Evolutionary conservation across 768 basidiomycete genomes (phyloP).

Genomic region (Mycena kentingensis): DNA sequence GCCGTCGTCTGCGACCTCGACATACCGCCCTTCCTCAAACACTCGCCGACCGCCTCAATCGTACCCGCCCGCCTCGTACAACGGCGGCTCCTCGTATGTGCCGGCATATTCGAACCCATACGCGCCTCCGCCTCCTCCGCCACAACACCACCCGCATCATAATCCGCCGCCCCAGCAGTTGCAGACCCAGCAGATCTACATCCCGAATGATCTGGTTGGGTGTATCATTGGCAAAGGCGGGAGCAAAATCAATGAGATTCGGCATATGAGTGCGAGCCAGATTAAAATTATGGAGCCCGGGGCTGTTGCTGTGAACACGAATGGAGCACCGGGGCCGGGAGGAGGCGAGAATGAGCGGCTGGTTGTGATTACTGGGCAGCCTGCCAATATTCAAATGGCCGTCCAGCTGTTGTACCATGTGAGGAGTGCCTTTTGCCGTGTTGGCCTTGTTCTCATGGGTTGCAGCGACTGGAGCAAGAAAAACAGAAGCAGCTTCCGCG

Average conservation of each 20-base stretch:
- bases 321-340: slow-evolving; percentile 68
- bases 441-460: slow-evolving; percentile 2
- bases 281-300: slow-evolving; percentile 99
- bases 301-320: slow-evolving; percentile 66
- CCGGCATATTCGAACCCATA: slow-evolving; percentile 64
- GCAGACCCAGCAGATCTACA: slow-evolving; percentile 97
- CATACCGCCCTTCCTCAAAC: slow-evolving; percentile 68
- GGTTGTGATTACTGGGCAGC: slow-evolving; percentile 96
- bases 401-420: slow-evolving; percentile 89
- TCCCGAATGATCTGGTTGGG: slow-evolving; percentile 96
- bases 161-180: slow-evolving; percentile 66
- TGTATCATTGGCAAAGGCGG: slow-evolving; percentile 99
- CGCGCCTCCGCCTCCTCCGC: slow-evolving; percentile 39
- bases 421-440: slow-evolving; percentile 31
- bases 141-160: slow-evolving; percentile 39
- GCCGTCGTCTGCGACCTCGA: slow-evolving; percentile 66
- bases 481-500: slow-evolving; percentile 78
- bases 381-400: slow-evolving; percentile 94
- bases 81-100: slow-evolving; percentile 65
- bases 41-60: slow-evolving; percentile 43
- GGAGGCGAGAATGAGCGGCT: slow-evolving; percentile 86
- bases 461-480: slow-evolving; percentile 82
- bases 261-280: slow-evolving; percentile 91
- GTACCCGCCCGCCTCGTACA: slow-evolving; percentile 27
- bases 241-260: slow-evolving; percentile 97